Evolutionary conservation across 1,139 yeast genomes (phyloP).

Genomic region (Oligophagozyma castellii): DNA sequence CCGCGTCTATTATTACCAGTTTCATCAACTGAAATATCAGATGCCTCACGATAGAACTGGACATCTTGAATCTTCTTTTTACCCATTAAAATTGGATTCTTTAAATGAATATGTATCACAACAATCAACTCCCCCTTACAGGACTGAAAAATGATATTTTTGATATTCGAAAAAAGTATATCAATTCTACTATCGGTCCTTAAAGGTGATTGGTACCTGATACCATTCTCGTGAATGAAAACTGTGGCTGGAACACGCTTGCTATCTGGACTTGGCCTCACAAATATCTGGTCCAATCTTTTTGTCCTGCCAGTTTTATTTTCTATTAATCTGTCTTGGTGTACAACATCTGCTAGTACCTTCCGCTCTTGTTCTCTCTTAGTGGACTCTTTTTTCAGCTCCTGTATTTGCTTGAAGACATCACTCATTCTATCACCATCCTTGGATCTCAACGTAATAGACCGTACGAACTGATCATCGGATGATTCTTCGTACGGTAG

Average conservation of each 20-base stretch:
- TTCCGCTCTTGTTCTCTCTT: constrained; percentile 85
- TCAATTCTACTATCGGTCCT: constrained; percentile 81
- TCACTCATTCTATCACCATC: constrained; percentile 90
- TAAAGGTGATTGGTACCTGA: constrained; percentile 76
- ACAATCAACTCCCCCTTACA: constrained; percentile 92
- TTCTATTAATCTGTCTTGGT: constrained; percentile 80
- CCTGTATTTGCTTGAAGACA: constrained; percentile 80
- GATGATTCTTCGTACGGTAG: constrained; percentile 85
- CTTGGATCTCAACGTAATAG: constrained; percentile 76
- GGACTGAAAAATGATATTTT: constrained; percentile 90
- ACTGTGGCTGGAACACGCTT: constrained; percentile 87
- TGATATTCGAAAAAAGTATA: constrained; percentile 76
- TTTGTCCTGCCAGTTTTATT: constrained; percentile 69
- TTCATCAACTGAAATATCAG: constrained; percentile 93
- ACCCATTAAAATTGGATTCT: constrained; percentile 89
- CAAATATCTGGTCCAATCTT: constrained; percentile 75
- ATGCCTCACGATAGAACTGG: constrained; percentile 92
- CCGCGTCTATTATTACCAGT: constrained; percentile 76
- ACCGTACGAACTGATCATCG: constrained; percentile 74
- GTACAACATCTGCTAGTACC: constrained; percentile 88
- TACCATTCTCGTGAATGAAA: constrained; percentile 91
- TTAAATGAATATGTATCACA: constrained; percentile 81
- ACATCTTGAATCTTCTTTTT: constrained; percentile 91
- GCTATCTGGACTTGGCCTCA: constrained; percentile 93
- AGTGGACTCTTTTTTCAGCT: constrained; percentile 81